Evolutionary conservation across 768 basidiomycete species (phyloP).

Genomic region (Kwoniella sp.): DNA sequence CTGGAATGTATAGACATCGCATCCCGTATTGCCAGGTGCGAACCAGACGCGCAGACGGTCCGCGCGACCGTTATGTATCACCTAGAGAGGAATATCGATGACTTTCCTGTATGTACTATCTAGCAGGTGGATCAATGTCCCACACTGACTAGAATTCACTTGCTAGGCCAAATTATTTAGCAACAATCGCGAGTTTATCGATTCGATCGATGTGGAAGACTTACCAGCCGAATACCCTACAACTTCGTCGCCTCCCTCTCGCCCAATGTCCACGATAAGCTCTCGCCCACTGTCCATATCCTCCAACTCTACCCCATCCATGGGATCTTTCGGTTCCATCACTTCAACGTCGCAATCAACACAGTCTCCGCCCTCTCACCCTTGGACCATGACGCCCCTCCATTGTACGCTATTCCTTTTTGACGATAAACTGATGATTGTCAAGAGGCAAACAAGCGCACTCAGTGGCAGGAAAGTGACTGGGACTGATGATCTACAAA

Average conservation of each 20-base stretch:
- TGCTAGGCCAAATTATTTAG: constrained; percentile 75
- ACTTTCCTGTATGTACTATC: constrained; percentile 66
- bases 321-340: constrained; percentile 33
- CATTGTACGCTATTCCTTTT: constrained; percentile 85
- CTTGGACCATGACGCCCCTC: constrained; percentile 57
- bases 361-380: constrained; percentile 16
- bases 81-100: constrained; percentile 79
- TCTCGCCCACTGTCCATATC: constrained; percentile 57
- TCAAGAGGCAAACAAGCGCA: constrained; percentile 66
- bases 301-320: constrained; percentile 51
- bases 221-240: constrained; percentile 39
- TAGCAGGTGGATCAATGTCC: neutral
- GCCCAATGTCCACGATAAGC: constrained; percentile 55
- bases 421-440: constrained; percentile 88
- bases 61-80: constrained; percentile 86
- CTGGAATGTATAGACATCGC: constrained; percentile 84
- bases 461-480: constrained; percentile 52
- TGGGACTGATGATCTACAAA: constrained; percentile 68
- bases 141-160: constrained; percentile 2
- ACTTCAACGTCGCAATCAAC: constrained; percentile 19
- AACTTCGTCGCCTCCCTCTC: constrained; percentile 27
- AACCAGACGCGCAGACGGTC: constrained; percentile 87
- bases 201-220: constrained; percentile 92
- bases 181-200: constrained; percentile 80
- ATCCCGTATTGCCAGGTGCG: constrained; percentile 84